Percentiles rank a stretch among this genome's conserved stretches.
These are phyloP conservation scores for Phaseolus lunatus DNA, from an alignment of 306 rosid species.

Conservation along the genomic window DNA sequence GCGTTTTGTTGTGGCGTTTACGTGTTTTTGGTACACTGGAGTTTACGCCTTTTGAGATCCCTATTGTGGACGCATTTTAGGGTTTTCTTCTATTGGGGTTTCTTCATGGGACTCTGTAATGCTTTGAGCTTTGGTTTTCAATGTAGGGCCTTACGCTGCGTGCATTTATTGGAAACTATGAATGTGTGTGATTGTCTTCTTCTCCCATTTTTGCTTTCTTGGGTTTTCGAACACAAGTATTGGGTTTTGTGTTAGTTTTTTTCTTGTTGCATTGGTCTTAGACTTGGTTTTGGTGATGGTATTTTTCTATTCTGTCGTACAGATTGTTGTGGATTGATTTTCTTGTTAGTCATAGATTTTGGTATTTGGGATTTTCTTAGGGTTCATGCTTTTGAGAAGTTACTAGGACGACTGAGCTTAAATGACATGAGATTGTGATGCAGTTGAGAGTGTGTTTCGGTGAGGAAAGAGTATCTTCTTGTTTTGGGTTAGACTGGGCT, in stretches of 20 bases:
- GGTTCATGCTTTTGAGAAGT: constrained; percentile 32
- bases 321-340: constrained; percentile 24
- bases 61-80: constrained; percentile 41
- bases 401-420: not conserved
- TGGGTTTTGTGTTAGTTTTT: constrained; percentile 5
- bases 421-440: constrained; percentile 19
- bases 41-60: constrained; percentile 37
- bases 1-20: constrained; percentile 1
- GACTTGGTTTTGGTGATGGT: not conserved
- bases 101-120: constrained; percentile 4
- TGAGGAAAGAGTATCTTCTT: not conserved
- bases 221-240: not conserved
- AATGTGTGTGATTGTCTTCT: not conserved
- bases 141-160: constrained; percentile 3
- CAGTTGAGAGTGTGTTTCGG: constrained; percentile 10
- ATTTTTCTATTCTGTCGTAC: not conserved
- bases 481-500: constrained; percentile 27
- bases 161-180: not conserved
- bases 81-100: constrained; percentile 48
- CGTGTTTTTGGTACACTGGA: not conserved
- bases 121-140: constrained; percentile 32
- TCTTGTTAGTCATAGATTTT: not conserved
- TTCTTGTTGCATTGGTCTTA: constrained; percentile 28
- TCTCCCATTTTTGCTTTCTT: not conserved
- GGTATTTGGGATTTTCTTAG: constrained; percentile 27